Evolutionary conservation across 257 asterid species (phyloP).

Genomic region (Jaltomata sinuosa): DNA sequence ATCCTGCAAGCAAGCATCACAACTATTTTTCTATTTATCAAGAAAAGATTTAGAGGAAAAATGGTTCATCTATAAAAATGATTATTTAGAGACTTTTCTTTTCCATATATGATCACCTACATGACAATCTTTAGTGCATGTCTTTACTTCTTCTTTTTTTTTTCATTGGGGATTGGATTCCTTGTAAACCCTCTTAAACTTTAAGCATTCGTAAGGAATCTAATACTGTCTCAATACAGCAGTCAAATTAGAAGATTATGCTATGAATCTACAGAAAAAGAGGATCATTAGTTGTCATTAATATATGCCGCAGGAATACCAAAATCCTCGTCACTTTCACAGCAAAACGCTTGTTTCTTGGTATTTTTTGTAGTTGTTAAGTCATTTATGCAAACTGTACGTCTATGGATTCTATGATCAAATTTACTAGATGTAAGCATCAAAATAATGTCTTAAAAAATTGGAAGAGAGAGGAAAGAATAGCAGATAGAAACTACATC

Average conservation of each 20-base stretch:
- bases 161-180: no score
- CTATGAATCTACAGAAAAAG: neutral
- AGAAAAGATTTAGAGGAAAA: neutral
- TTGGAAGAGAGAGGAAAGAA: no score
- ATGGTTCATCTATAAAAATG: no score
- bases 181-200: no score
- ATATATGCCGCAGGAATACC: neutral
- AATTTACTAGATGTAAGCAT: neutral
- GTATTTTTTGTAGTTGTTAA: neutral
- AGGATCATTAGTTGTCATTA: neutral
- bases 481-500: neutral
- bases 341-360: neutral
- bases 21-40: neutral
- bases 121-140: neutral
- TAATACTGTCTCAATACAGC: neutral
- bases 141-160: neutral
- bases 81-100: neutral
- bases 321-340: neutral
- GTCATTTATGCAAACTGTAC: neutral
- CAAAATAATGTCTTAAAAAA: neutral
- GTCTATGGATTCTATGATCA: neutral
- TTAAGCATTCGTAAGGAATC: neutral
- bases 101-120: neutral
- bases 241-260: neutral
- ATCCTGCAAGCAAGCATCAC: constrained; percentile 43